Conservation (phyloP, 2,329 filamentous ascomycete species). For the Arthrobotrys pseudoclavata region DNA sequence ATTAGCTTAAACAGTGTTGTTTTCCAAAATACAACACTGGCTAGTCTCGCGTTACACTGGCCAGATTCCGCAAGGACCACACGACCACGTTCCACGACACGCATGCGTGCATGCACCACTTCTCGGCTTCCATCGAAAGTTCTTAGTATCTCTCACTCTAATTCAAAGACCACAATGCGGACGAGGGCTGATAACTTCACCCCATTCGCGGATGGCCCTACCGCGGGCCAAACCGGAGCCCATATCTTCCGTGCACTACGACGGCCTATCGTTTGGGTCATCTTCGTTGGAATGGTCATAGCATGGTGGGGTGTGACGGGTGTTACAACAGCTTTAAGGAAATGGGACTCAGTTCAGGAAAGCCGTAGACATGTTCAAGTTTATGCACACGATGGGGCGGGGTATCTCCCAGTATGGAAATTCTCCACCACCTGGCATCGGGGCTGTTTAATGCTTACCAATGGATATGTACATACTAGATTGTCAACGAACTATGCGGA, state of each 20-base stretch:
- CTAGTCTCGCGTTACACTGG: constrained; percentile 11
- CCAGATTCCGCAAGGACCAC: constrained; percentile 14
- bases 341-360: constrained; percentile 43
- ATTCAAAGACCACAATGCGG: constrained; percentile 31
- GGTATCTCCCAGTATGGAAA: constrained; percentile 31
- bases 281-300: constrained; percentile 52
- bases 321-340: constrained; percentile 52
- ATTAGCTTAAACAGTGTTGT: constrained; percentile 21
- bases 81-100: constrained; percentile 20
- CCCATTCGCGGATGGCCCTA: constrained; percentile 47
- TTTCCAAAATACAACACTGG: constrained; percentile 23
- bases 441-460: neutral
- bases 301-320: constrained; percentile 56
- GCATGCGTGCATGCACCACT: constrained; percentile 1
- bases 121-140: constrained; percentile 15
- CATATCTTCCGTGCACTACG: constrained; percentile 50
- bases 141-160: constrained; percentile 1
- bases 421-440: neutral
- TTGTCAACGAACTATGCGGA: constrained; percentile 49
- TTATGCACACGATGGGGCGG: constrained; percentile 42
- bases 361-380: constrained; percentile 38
- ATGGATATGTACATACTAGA: constrained; percentile 10
- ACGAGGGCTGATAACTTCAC: constrained; percentile 50
- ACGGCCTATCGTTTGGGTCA: constrained; percentile 56
- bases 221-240: constrained; percentile 46